Evolutionary conservation across 2,329 filamentous ascomycete genomes (phyloP).

Genomic region (Diaporthe destruens): DNA sequence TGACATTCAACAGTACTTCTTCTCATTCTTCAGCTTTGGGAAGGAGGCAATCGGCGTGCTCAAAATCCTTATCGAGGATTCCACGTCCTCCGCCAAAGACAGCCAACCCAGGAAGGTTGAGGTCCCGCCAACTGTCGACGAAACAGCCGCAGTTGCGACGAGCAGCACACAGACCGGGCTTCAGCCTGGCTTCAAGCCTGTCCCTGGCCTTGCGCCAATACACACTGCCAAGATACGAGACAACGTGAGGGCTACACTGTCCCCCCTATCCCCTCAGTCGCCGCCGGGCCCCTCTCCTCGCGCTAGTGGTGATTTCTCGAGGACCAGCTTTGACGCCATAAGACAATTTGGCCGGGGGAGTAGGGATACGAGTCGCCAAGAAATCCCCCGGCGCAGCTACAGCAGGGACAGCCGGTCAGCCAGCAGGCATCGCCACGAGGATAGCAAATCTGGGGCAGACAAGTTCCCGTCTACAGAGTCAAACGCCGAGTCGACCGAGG

Average conservation of each 20-base stretch:
- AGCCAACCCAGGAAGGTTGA: slow-evolving; percentile 48
- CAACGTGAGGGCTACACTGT: slow-evolving; percentile 71
- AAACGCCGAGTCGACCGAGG: slow-evolving; percentile 79
- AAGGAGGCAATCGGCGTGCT: slow-evolving; percentile 86
- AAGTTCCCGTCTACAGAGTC: slow-evolving; percentile 79
- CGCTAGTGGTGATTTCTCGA: slow-evolving; percentile 64
- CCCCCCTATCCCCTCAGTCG: slow-evolving; percentile 61
- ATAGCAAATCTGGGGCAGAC: slow-evolving; percentile 60
- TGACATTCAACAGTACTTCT: slow-evolving; percentile 81
- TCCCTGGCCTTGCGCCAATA: slow-evolving; percentile 47
- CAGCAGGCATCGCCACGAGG: slow-evolving; percentile 61
- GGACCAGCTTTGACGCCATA: slow-evolving; percentile 67
- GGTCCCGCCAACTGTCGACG: slow-evolving; percentile 36
- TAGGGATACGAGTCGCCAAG: slow-evolving; percentile 61
- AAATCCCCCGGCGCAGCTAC: slow-evolving; percentile 69
- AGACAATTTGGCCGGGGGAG: slow-evolving; percentile 63
- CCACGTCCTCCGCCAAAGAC: slow-evolving; percentile 59
- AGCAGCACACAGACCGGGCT: slow-evolving; percentile 42
- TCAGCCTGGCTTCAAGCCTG: slow-evolving; percentile 29
- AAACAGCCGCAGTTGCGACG: slow-evolving; percentile 32
- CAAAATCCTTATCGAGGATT: slow-evolving; percentile 77
- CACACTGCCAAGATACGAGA: slow-evolving; percentile 63
- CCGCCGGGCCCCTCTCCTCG: slow-evolving; percentile 65
- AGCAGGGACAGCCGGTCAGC: slow-evolving; percentile 69
- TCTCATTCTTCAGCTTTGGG: slow-evolving; percentile 91